Base-by-base conservation (phyloP, 2,329 filamentous ascomycete species). In the Stagonosporopsis rhizophila region DNA sequence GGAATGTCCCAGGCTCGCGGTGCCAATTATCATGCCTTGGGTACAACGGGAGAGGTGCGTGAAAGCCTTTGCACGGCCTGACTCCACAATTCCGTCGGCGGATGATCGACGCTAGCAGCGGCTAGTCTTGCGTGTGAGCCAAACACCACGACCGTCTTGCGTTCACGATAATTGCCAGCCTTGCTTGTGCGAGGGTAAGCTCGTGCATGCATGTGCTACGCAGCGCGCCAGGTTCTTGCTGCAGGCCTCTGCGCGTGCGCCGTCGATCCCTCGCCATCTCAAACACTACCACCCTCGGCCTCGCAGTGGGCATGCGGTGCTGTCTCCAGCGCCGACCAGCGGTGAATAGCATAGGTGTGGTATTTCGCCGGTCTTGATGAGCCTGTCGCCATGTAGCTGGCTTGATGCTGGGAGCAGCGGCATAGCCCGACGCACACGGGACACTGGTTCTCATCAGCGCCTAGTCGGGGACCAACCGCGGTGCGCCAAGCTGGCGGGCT, bases 391-490 rank as follows among this genome's bases (percentile, higher is more conserved):
- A 38, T 28, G 38, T 27, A 49, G 11, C 55, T 37, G 27, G 55
- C 55, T 52, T 52, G 34, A 52, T 58, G 55, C 55, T 40, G 48
- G 55, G n/a, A 49, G 32, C 14, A 40, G 44, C 44, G 44, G 48
- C 49, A 58, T 58, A 39, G 34, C 49, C 49, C 44, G 49, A 58
- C 55, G 35, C 37, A 34, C 35, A 49, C 49, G 49, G 48, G 44
- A 57, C 54, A 37, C 32, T 37, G 38, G 49, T 53, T 49, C 48
- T 20, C 39, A 22, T 41, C 44, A 45, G 30, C n/a, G 22, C 11
- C 25, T 28, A n/a, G 25, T 23, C 22, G 20, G 41, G 41, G 17
- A 41, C 46, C 28, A 46, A 56, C 41, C 35, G 41, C 42, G 30
- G 28, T 27, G 35, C 44, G 40, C 41, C 34, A 22, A 38, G 25